These are phyloP conservation scores for Tetradesmus lagerheimii DNA, from an alignment of 139 green algal species.

Conservation along the genomic window DNA sequence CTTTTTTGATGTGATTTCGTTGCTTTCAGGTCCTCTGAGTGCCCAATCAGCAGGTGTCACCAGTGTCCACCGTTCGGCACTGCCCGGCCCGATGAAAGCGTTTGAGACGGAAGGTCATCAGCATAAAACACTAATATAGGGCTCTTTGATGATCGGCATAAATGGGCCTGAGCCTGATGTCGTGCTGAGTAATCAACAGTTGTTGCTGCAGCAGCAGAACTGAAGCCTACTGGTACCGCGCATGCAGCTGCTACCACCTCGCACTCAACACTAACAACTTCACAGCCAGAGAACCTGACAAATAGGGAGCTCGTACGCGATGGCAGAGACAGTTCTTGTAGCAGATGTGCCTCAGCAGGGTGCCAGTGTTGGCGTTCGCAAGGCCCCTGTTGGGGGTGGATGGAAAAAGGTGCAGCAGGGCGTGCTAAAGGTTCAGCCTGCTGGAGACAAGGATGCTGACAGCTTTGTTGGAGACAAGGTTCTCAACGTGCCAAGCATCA, in stretches of 20 bases:
- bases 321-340: not conserved
- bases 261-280: not conserved
- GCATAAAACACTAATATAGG: not conserved
- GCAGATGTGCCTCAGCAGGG: not conserved
- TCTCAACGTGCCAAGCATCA: conserved; percentile 7
- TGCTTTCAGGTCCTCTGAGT: not conserved
- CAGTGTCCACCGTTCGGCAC: not conserved
- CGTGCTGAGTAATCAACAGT: not conserved
- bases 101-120: not conserved
- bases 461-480: not conserved
- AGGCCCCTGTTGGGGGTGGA: not conserved
- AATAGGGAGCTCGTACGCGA: not conserved
- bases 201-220: not conserved
- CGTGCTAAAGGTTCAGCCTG: not conserved
- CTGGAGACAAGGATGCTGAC: not conserved
- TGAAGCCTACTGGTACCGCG: not conserved
- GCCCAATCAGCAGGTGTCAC: not conserved
- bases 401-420: conserved; percentile 17
- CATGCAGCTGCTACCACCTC: not conserved
- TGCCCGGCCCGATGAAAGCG: not conserved
- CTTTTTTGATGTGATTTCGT: not conserved
- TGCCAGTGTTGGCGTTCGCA: not conserved
- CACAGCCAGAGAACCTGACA: too few relatives aligned
- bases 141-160: too few relatives aligned
- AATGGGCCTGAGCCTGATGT: not conserved